These are phyloP conservation scores for Hyparrhenia diplandra DNA, from an alignment of 176 grass and related monocot species.

Conservation along the genomic window DNA sequence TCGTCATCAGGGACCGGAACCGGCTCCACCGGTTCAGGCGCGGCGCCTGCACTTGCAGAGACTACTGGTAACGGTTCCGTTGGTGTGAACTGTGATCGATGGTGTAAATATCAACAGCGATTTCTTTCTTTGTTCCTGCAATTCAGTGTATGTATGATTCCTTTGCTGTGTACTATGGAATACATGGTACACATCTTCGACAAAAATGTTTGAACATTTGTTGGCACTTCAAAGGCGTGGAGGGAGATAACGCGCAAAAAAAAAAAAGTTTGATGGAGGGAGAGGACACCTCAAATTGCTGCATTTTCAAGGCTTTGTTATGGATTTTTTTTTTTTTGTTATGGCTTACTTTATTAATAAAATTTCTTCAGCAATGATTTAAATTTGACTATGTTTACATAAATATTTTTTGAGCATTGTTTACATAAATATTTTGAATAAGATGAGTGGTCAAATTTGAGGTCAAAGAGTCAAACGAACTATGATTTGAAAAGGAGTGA, in stretches of 20 bases:
- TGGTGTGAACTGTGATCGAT: not conserved
- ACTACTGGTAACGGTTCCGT: constrained; percentile 47
- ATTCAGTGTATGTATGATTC: constrained; percentile 3
- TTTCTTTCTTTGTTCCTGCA: not conserved
- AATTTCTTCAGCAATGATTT: too few relatives aligned
- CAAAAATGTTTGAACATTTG: not conserved
- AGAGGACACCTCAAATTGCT: too few relatives aligned
- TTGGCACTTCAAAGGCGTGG: not conserved
- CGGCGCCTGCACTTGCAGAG: constrained; percentile 52
- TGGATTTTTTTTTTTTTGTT: too few relatives aligned
- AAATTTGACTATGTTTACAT: too few relatives aligned
- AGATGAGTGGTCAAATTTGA: too few relatives aligned
- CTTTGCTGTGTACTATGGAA: constrained; percentile 16
- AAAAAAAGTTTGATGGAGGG: not conserved
- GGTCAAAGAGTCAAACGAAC: too few relatives aligned
- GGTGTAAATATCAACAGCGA: constrained; percentile 25
- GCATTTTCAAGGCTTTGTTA: too few relatives aligned
- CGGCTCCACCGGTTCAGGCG: constrained; percentile 63
- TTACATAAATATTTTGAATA: too few relatives aligned
- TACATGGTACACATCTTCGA: not conserved
- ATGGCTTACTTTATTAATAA: too few relatives aligned
- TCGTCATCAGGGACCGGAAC: constrained; percentile 66
- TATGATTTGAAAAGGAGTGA: too few relatives aligned
- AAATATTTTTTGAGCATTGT: too few relatives aligned
- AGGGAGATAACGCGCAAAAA: too few relatives aligned